phyloP scores from a whole-genome alignment of 148 eudicot genomes.

The Pharnaceum exiguum region DNA sequence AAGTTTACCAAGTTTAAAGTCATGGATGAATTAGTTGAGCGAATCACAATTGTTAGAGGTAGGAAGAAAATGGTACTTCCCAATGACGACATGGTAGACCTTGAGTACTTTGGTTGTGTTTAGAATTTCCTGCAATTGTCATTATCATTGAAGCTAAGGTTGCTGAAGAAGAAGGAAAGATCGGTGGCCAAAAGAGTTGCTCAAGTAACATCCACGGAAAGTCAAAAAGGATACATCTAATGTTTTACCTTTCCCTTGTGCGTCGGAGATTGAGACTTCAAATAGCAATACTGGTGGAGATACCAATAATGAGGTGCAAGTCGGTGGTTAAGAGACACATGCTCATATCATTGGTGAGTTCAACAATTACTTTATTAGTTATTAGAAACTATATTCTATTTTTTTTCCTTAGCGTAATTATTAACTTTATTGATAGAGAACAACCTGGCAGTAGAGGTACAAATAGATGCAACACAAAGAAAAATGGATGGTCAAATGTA shows the following conservation, averaged over 20 bases:
- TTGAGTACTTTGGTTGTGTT: slow-evolving; percentile 2
- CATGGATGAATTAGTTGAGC: background rate
- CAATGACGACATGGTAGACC: background rate
- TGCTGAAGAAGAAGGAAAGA: slow-evolving; percentile 18
- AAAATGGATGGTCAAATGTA: no score
- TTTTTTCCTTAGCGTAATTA: background rate
- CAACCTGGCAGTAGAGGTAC: no score
- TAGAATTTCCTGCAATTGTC: slow-evolving; percentile 3
- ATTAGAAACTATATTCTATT: background rate
- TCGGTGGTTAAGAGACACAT: background rate
- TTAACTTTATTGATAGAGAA: background rate
- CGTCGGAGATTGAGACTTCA: no score
- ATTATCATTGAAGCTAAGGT: background rate
- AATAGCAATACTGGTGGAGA: background rate
- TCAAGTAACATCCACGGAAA: background rate
- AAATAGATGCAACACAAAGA: no score
- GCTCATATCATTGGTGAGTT: background rate
- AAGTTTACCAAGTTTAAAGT: background rate
- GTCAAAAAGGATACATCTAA: background rate
- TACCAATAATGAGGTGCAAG: background rate
- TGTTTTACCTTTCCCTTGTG: no score
- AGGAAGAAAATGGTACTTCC: slow-evolving; percentile 1
- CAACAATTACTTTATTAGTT: background rate
- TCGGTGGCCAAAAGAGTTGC: background rate
- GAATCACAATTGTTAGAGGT: background rate